These are phyloP conservation scores for Pugionium cornutum DNA, from an alignment of 345 rosid species.

Conservation along the genomic window DNA sequence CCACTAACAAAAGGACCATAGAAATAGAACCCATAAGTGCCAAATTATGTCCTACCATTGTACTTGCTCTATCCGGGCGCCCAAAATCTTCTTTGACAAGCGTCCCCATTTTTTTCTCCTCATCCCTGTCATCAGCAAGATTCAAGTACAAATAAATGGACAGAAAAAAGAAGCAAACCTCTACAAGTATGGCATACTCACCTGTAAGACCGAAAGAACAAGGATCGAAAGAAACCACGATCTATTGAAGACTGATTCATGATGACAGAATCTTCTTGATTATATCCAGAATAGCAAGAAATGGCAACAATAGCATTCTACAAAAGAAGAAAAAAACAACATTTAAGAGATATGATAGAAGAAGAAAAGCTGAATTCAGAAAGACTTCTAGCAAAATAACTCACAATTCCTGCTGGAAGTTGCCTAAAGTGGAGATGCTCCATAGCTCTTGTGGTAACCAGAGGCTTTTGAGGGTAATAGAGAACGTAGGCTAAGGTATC, in stretches of 20 bases:
- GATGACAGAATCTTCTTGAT: slow-evolving; percentile 99
- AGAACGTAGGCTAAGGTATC: slow-evolving; percentile 97
- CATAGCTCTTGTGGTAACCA: slow-evolving; percentile 98
- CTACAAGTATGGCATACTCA: slow-evolving; percentile 32
- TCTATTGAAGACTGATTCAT: slow-evolving; percentile 98
- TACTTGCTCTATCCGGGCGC: slow-evolving; percentile 83
- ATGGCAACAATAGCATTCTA: slow-evolving; percentile 98
- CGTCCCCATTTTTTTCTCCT: slow-evolving; percentile 98
- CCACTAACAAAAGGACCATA: slow-evolving; percentile 20
- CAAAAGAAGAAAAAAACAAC: slow-evolving; percentile 18
- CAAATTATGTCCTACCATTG: slow-evolving; percentile 60
- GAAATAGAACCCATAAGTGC: background rate
- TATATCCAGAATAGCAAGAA: slow-evolving; percentile 96
- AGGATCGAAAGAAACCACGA: slow-evolving; percentile 94
- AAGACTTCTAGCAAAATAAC: slow-evolving; percentile 26
- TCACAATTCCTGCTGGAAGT: slow-evolving; percentile 99
- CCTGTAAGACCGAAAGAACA: slow-evolving; percentile 95
- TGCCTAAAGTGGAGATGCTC: slow-evolving; percentile 99
- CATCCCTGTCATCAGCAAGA: slow-evolving; percentile 57
- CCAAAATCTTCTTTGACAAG: slow-evolving; percentile 98
- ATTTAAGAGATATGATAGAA: background rate
- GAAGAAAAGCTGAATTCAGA: slow-evolving; percentile 9
- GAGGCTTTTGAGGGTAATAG: slow-evolving; percentile 96
- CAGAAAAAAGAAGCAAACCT: slow-evolving; percentile 1
- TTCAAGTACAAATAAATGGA: slow-evolving; percentile 12